Evolutionary conservation across 2,329 filamentous ascomycete genomes (phyloP).

Genomic region (Fusarium sp.): DNA sequence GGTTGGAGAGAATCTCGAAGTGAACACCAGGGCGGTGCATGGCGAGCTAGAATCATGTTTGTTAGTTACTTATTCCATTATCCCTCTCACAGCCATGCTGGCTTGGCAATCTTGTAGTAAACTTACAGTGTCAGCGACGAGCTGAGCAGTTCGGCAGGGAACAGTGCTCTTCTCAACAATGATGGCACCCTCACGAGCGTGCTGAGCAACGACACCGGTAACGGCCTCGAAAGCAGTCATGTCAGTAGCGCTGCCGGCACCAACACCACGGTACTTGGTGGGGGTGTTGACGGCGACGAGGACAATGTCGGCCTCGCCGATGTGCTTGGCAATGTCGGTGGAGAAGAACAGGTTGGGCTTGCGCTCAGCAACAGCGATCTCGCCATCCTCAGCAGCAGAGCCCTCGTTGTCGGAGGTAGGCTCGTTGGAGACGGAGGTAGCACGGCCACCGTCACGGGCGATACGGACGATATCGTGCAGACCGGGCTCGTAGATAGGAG

Average conservation of each 20-base stretch:
- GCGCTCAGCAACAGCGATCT: constrained; percentile 55
- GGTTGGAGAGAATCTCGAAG: constrained; percentile 84
- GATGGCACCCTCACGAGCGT: constrained; percentile 74
- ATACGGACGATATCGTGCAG: constrained; percentile 74
- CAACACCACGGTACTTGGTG: constrained; percentile 76
- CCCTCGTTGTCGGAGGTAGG: constrained; percentile 45
- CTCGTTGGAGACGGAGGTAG: constrained; percentile 54
- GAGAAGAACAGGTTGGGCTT: constrained; percentile 79
- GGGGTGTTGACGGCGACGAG: constrained; percentile 84
- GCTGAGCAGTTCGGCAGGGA: constrained; percentile 77
- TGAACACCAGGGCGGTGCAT: constrained; percentile 70
- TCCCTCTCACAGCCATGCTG: neutral
- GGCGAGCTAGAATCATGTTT: constrained; percentile 55
- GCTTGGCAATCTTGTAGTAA: neutral
- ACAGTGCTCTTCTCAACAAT: constrained; percentile 87
- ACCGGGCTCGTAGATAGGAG: constrained; percentile 82
- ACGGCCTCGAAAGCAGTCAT: constrained; percentile 78
- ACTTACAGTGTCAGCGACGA: constrained; percentile 74
- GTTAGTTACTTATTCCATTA: constrained; percentile 1
- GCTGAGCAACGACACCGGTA: constrained; percentile 72
- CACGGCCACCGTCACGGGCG: constrained; percentile 67
- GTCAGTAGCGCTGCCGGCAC: constrained; percentile 77
- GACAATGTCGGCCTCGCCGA: constrained; percentile 76
- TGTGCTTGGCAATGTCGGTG: constrained; percentile 69
- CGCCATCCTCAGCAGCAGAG: constrained; percentile 45